Conservation (phyloP, 345 rosid genomes). For the Hibiscus syriacus region DNA sequence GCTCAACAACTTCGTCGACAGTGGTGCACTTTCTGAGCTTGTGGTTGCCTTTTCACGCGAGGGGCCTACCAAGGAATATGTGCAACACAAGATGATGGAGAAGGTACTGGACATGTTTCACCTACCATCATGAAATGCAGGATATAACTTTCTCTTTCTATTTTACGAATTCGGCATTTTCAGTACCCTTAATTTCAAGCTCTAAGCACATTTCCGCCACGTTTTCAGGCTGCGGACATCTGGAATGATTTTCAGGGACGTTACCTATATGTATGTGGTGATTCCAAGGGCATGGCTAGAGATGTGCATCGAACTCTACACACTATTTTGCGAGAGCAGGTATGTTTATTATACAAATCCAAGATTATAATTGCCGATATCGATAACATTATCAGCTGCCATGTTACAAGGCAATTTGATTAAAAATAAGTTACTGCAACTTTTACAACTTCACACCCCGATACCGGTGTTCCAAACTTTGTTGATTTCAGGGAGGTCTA, state of each 20-base stretch:
- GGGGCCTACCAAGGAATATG: conserved; percentile 93
- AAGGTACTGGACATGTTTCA: conserved; percentile 35
- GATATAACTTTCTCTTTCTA: neutral
- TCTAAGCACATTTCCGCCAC: neutral
- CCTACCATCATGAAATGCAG: neutral
- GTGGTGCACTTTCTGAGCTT: conserved; percentile 75
- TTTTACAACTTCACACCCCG: neutral
- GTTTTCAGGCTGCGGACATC: conserved; percentile 60
- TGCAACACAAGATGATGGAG: conserved; percentile 88
- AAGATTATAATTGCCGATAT: neutral
- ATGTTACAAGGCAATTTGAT: neutral
- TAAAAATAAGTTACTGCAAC: neutral
- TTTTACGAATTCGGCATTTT: neutral
- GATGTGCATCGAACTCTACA: conserved; percentile 75
- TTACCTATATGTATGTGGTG: conserved; percentile 74
- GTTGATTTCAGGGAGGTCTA: conserved; percentile 53
- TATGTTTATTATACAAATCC: neutral
- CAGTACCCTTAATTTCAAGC: neutral
- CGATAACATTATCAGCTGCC: neutral
- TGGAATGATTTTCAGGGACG: conserved; percentile 74
- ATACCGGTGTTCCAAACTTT: neutral
- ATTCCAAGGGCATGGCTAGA: conserved; percentile 90
- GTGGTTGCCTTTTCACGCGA: conserved; percentile 87
- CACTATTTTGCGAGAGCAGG: conserved; percentile 67
- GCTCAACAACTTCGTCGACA: conserved; percentile 52